Conservation (phyloP, 2,329 filamentous ascomycete genomes). For the Clonostachys solani region DNA sequence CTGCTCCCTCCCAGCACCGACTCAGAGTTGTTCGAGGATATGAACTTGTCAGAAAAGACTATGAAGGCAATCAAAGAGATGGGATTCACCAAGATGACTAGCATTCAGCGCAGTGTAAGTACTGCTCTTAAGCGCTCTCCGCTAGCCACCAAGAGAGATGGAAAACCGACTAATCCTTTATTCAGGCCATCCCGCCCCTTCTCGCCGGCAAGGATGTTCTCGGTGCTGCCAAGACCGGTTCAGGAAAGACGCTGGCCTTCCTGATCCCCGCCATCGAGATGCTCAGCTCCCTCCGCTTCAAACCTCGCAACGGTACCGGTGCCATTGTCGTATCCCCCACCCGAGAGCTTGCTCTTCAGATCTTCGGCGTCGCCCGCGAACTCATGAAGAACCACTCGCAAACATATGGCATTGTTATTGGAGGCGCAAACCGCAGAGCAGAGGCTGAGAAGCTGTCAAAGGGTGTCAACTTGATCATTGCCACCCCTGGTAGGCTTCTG, state of each 20-base stretch:
- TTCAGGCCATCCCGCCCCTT: constrained; percentile 74
- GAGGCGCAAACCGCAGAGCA: constrained; percentile 83
- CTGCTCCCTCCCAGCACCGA: constrained; percentile 54
- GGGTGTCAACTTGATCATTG: constrained; percentile 91
- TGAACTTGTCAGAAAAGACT: constrained; percentile 84
- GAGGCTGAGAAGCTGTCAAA: constrained; percentile 93
- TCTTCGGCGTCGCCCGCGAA: constrained; percentile 91
- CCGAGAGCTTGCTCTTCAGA: constrained; percentile 89
- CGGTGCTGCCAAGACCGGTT: constrained; percentile 92
- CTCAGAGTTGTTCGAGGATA: constrained; percentile 70
- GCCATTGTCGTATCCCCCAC: constrained; percentile 92
- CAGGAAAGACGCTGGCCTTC: constrained; percentile 93
- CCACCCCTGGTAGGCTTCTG: constrained; percentile 85
- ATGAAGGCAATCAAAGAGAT: constrained; percentile 85
- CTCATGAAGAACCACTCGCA: constrained; percentile 91
- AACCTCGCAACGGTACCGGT: constrained; percentile 89
- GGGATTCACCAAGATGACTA: constrained; percentile 93
- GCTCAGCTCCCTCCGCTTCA: constrained; percentile 85
- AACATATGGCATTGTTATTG: constrained; percentile 94
- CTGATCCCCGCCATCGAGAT: constrained; percentile 93
- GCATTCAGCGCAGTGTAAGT: constrained; percentile 70
- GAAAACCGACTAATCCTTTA: not conserved
- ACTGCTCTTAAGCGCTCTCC: not conserved
- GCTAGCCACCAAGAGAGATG: not conserved
- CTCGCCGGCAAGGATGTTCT: constrained; percentile 89